Evolutionary conservation across 331 rosid species (phyloP).

Genomic region (Telfairia occidentalis): DNA sequence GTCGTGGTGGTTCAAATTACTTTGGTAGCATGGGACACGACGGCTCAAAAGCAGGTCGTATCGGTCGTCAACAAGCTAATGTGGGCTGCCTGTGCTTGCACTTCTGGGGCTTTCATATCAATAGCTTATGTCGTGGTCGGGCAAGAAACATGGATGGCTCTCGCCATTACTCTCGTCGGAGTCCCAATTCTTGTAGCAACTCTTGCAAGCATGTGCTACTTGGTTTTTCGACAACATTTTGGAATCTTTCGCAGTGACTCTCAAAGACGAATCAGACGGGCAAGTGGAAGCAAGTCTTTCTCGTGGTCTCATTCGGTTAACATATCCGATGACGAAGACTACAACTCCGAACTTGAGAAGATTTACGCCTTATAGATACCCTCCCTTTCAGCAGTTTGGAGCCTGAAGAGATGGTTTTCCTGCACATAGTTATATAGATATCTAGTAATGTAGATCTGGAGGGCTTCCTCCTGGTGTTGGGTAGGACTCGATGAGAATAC

Average conservation of each 20-base stretch:
- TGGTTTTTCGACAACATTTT: conserved; percentile 72
- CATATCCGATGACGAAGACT: conserved; percentile 65
- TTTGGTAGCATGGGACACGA: conserved; percentile 94
- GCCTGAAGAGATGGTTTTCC: background rate
- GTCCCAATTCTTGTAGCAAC: conserved; percentile 70
- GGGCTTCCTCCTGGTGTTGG: background rate
- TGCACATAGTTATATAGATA: conserved; percentile 5
- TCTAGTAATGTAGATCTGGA: background rate
- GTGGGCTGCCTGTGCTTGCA: conserved; percentile 98
- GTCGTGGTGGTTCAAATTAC: conserved; percentile 97
- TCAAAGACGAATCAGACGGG: conserved; percentile 67
- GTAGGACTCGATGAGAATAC: background rate
- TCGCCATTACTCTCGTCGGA: conserved; percentile 56
- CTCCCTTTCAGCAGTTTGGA: conserved; percentile 8
- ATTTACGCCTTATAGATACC: conserved; percentile 54
- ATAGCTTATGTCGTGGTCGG: conserved; percentile 79
- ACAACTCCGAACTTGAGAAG: conserved; percentile 74
- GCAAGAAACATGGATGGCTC: conserved; percentile 61
- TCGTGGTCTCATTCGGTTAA: conserved; percentile 90
- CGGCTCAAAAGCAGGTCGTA: conserved; percentile 84
- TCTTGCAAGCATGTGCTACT: conserved; percentile 81
- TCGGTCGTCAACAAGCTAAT: conserved; percentile 89
- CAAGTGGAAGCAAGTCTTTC: conserved; percentile 80
- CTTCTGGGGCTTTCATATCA: conserved; percentile 72
- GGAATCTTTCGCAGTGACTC: conserved; percentile 56